Conservation (phyloP, 352 stramenopile species). For the Phytophthora sp. region DNA sequence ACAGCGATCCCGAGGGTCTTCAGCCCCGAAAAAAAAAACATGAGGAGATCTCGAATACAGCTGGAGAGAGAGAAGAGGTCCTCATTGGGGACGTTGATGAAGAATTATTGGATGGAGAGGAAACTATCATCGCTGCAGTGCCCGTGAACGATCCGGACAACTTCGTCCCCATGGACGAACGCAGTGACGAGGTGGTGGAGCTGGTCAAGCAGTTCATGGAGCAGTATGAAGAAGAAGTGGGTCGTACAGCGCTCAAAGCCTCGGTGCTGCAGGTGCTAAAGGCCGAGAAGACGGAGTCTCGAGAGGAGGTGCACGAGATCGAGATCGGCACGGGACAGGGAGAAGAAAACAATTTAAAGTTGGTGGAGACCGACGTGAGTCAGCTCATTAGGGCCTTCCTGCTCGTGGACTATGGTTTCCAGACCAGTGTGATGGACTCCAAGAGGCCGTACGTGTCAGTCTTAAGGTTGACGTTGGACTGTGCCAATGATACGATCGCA, state of each 20-base stretch:
- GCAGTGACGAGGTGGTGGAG: conserved; percentile 31
- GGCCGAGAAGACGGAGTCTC: conserved; percentile 50
- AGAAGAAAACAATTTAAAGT: conserved; percentile 40
- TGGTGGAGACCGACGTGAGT: conserved; percentile 48
- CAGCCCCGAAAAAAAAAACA: conserved; percentile 16
- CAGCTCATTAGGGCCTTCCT: conserved; percentile 56
- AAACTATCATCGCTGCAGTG: conserved; percentile 25
- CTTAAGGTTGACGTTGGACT: conserved; percentile 64
- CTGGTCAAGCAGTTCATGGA: conserved; percentile 59
- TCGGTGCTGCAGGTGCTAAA: conserved; percentile 57
- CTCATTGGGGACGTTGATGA: neutral
- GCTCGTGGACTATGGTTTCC: conserved; percentile 67
- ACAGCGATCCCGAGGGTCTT: conserved; percentile 17
- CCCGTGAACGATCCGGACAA: conserved; percentile 30
- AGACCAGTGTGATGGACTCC: conserved; percentile 56
- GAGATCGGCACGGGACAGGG: conserved; percentile 41
- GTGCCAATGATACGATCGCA: conserved; percentile 40
- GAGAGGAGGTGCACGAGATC: conserved; percentile 49
- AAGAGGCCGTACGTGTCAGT: conserved; percentile 65
- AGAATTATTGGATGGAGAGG: conserved; percentile 19
- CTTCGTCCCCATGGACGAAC: conserved; percentile 31
- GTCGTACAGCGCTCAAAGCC: conserved; percentile 46
- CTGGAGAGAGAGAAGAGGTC: conserved; percentile 1
- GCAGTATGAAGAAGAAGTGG: conserved; percentile 58
- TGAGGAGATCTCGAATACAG: conserved; percentile 15